These are phyloP conservation scores for Ophiostoma novo-ulmi DNA, from an alignment of 2,329 filamentous ascomycete species.

Conservation along the genomic window DNA sequence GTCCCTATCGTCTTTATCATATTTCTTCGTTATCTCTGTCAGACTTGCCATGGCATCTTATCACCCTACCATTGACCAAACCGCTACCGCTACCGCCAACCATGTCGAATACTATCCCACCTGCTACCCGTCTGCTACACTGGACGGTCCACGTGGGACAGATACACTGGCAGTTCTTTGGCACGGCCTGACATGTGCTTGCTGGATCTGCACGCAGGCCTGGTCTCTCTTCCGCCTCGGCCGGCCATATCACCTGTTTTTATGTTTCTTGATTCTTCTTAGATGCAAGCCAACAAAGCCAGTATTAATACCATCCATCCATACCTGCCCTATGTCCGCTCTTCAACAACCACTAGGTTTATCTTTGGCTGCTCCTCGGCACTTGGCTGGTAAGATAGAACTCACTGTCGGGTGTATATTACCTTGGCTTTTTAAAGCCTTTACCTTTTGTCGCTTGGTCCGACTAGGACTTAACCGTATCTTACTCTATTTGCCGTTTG, in stretches of 20 bases:
- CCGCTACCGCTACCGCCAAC: neutral
- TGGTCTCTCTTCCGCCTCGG: neutral
- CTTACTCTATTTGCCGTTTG: neutral
- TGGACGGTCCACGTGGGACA: constrained; percentile 1
- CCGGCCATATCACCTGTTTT: too few species aligned
- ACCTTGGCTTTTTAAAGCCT: neutral
- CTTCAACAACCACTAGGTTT: neutral
- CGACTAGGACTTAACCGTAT: neutral
- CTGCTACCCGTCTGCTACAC: neutral
- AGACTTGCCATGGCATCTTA: neutral
- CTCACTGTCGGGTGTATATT: neutral
- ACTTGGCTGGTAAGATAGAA: neutral
- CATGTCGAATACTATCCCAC: too few species aligned
- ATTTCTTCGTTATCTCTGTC: neutral
- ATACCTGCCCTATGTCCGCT: neutral
- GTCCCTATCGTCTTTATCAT: neutral
- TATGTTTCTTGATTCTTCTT: too few species aligned
- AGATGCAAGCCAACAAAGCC: too few species aligned
- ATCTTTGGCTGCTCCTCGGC: neutral
- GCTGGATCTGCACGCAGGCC: neutral
- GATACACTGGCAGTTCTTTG: neutral
- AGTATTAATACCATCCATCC: too few species aligned
- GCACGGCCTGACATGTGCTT: constrained; percentile 4
- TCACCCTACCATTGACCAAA: too few species aligned
- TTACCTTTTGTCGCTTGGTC: neutral